Evolutionary conservation across 805 yeast genomes (phyloP).

Genomic region (Suhomyces pyralidae): DNA sequence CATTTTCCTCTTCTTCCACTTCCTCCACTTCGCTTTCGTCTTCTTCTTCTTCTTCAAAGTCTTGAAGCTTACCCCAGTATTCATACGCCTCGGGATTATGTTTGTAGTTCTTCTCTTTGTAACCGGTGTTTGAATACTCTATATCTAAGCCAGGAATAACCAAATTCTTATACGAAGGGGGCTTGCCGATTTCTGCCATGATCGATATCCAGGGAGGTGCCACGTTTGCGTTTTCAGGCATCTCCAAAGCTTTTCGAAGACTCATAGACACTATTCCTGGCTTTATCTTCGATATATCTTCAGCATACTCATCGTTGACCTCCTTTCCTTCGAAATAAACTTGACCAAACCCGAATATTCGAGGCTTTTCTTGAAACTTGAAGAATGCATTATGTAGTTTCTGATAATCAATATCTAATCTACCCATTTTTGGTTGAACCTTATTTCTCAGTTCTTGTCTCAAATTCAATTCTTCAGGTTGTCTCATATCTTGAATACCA

Average conservation of each 20-base stretch:
- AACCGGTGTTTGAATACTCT: conserved; percentile 36
- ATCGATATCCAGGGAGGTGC: conserved; percentile 79
- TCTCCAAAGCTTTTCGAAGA: conserved; percentile 66
- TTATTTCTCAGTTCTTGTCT: conserved; percentile 76
- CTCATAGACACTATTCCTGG: conserved; percentile 71
- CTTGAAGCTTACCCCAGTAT: conserved; percentile 37
- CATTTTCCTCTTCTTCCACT: conserved; percentile 35
- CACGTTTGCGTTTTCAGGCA: conserved; percentile 45
- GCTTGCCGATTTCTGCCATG: conserved; percentile 72
- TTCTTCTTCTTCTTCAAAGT: conserved; percentile 51
- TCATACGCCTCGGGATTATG: conserved; percentile 9
- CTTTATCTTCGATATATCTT: conserved; percentile 35
- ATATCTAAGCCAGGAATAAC: conserved; percentile 49
- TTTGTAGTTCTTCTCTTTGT: conserved; percentile 15
- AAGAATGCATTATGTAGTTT: conserved; percentile 84
- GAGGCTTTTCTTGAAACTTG: conserved; percentile 73
- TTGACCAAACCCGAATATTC: conserved; percentile 67
- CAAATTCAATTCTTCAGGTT: conserved; percentile 53
- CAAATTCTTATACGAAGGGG: conserved; percentile 75
- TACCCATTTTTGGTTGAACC: conserved; percentile 87
- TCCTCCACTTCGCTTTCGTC: conserved; percentile 41
- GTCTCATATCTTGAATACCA: conserved; percentile 84
- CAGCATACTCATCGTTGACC: conserved; percentile 37
- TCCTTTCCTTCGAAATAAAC: conserved; percentile 77
- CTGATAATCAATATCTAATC: conserved; percentile 80